Evolutionary conservation across 441 rosid genomes (phyloP).

Genomic region (Erysimum cheiri): DNA sequence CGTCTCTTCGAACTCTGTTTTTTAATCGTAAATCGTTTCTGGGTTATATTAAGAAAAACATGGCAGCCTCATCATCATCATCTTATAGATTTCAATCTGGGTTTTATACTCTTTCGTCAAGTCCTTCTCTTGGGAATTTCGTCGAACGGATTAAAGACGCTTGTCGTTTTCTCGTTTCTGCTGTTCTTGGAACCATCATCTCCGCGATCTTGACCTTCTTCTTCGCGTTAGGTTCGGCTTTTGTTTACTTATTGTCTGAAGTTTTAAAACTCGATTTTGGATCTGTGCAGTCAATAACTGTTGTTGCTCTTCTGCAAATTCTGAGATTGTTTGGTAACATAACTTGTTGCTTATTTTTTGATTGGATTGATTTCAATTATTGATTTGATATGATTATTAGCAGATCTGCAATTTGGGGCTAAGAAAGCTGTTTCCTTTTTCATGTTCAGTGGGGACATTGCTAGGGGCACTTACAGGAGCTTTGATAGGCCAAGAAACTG

Average conservation of each 20-base stretch:
- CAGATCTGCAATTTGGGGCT: slow-evolving; percentile 13
- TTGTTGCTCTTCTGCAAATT: slow-evolving; percentile 1
- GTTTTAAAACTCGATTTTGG: too few species aligned
- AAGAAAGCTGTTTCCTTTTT: slow-evolving; percentile 37
- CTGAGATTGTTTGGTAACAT: not conserved
- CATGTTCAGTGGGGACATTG: slow-evolving; percentile 82
- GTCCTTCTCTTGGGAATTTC: slow-evolving; percentile 56
- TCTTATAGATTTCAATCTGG: slow-evolving; percentile 61
- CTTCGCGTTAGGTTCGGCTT: slow-evolving; percentile 79
- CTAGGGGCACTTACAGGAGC: slow-evolving; percentile 98
- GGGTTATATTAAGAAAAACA: slow-evolving; percentile 1
- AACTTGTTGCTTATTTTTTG: slow-evolving; percentile 10
- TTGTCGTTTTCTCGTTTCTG: slow-evolving; percentile 72
- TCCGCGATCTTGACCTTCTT: slow-evolving; percentile 96
- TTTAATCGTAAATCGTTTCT: slow-evolving; percentile 22
- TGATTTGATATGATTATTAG: slow-evolving; percentile 12
- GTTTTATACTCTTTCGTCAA: slow-evolving; percentile 49
- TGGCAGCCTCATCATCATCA: slow-evolving; percentile 39
- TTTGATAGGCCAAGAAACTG: slow-evolving; percentile 97
- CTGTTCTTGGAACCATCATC: slow-evolving; percentile 81
- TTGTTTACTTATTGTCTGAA: too few species aligned
- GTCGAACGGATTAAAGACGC: slow-evolving; percentile 64
- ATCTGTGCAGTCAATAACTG: slow-evolving; percentile 8
- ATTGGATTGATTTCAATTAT: slow-evolving; percentile 21
- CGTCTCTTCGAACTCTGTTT: slow-evolving; percentile 41